phyloP scores from a whole-genome alignment of 495 filamentous ascomycete species.

The Tricharina praecox region DNA sequence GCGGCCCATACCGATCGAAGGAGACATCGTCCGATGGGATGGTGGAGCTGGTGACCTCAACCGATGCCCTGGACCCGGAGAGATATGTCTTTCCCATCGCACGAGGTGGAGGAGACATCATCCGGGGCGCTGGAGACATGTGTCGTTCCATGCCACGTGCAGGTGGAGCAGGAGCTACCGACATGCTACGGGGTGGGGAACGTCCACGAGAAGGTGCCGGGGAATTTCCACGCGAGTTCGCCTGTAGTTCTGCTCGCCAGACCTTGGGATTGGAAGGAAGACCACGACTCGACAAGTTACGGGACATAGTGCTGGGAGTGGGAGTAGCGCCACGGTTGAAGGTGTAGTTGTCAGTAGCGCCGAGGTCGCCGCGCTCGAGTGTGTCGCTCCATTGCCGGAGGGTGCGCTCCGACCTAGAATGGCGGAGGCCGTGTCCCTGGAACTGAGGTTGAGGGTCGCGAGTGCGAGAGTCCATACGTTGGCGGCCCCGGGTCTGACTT shows the following conservation, averaged over 20 bases:
- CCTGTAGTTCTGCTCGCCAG: slow-evolving; percentile 24
- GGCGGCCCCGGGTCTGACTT: slow-evolving; percentile 11
- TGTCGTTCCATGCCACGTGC: neutral
- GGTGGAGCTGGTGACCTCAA: slow-evolving; percentile 11
- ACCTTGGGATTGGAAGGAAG: slow-evolving; percentile 24
- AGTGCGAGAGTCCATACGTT: neutral
- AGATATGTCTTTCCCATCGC: too few species aligned
- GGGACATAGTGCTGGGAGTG: slow-evolving; percentile 14
- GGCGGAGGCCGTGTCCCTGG: neutral
- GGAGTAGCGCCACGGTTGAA: slow-evolving; percentile 14
- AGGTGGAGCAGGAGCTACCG: neutral
- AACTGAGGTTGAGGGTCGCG: neutral
- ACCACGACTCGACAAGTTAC: slow-evolving; percentile 17
- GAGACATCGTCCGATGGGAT: slow-evolving; percentile 10
- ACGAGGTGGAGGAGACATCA: neutral
- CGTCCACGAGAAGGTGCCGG: slow-evolving; percentile 10
- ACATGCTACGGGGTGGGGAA: slow-evolving; percentile 10
- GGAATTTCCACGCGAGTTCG: slow-evolving; percentile 14
- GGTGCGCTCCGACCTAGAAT: slow-evolving; percentile 24
- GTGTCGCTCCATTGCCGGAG: slow-evolving; percentile 24
- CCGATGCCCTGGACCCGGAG: too few species aligned
- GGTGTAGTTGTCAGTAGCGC: neutral
- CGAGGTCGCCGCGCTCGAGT: slow-evolving; percentile 13
- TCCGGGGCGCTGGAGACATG: neutral
- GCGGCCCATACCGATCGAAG: slow-evolving; percentile 13